These are phyloP conservation scores for Penicillium arizonense DNA, from an alignment of 495 filamentous ascomycete genomes.

Conservation along the genomic window DNA sequence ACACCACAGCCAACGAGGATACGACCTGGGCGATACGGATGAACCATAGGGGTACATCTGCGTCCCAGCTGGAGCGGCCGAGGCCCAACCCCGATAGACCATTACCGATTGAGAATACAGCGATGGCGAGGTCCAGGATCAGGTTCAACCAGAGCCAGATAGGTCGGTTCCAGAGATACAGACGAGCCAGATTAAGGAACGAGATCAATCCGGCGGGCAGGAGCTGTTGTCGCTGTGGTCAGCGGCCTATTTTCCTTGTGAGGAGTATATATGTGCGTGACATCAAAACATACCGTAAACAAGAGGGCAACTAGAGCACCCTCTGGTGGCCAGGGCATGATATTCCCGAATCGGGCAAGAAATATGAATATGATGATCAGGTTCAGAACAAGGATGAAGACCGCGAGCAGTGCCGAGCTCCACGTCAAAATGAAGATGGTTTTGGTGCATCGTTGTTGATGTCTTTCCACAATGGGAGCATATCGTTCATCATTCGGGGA, in stretches of 20 bases:
- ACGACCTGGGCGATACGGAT: constrained; percentile 1
- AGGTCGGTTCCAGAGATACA: constrained; percentile 6
- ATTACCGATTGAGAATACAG: neutral
- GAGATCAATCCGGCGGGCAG: constrained; percentile 1
- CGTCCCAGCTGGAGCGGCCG: neutral
- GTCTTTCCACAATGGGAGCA: neutral
- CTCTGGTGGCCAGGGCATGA: neutral
- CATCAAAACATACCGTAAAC: constrained; percentile 2
- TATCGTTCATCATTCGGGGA: neutral
- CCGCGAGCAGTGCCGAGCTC: neutral
- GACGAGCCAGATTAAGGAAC: constrained; percentile 2
- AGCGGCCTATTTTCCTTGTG: neutral
- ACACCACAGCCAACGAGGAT: neutral
- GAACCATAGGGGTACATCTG: neutral
- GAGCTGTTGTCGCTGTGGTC: neutral
- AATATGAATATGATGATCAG: neutral
- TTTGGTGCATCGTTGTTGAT: constrained; percentile 4
- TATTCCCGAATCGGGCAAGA: neutral
- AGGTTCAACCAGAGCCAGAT: constrained; percentile 5
- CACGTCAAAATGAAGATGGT: constrained; percentile 5
- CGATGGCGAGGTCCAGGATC: constrained; percentile 3
- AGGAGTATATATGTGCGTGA: neutral
- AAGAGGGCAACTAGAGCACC: neutral
- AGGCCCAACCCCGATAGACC: neutral
- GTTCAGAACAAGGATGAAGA: neutral